phyloP scores from a whole-genome alignment of 2,329 filamentous ascomycete species.

The Atkinsonella texensis region DNA sequence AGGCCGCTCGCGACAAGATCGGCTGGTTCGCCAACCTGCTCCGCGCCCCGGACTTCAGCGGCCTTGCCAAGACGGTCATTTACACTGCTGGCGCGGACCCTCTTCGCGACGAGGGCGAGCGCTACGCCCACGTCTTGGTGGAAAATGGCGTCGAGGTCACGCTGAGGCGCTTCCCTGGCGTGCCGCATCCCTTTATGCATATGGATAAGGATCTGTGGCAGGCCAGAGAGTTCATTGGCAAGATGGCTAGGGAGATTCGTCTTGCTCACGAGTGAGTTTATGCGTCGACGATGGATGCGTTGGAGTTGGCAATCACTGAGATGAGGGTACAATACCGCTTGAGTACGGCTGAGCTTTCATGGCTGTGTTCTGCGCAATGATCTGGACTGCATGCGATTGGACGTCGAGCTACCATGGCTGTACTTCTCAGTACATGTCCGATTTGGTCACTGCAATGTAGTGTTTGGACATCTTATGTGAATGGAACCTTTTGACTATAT shows the following conservation, averaged over 20 bases:
- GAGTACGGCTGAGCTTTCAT: too few species aligned
- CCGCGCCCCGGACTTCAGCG: constrained; percentile 20
- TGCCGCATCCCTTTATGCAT: constrained; percentile 38
- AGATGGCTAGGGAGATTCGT: constrained; percentile 20
- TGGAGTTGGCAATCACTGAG: neutral
- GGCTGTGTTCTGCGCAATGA: too few species aligned
- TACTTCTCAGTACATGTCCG: too few species aligned
- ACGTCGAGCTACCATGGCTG: too few species aligned
- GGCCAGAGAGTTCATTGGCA: constrained; percentile 21
- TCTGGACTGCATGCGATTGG: too few species aligned
- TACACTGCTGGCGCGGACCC: constrained; percentile 33
- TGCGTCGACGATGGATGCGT: neutral
- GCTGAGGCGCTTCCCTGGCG: constrained; percentile 31
- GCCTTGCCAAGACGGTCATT: constrained; percentile 26
- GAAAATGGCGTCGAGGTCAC: constrained; percentile 33
- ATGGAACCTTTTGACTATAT: too few species aligned
- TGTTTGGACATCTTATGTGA: too few species aligned
- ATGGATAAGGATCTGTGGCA: constrained; percentile 29
- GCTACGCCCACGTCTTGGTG: constrained; percentile 29
- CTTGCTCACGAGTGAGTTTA: constrained; percentile 10
- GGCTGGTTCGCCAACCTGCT: constrained; percentile 22
- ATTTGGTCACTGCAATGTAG: too few species aligned
- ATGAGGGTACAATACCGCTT: too few species aligned
- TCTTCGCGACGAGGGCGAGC: constrained; percentile 36
- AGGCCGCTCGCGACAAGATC: constrained; percentile 8